Evolutionary conservation across 2,329 filamentous ascomycete genomes (phyloP).

Genomic region (Sporothrix variecibatus): DNA sequence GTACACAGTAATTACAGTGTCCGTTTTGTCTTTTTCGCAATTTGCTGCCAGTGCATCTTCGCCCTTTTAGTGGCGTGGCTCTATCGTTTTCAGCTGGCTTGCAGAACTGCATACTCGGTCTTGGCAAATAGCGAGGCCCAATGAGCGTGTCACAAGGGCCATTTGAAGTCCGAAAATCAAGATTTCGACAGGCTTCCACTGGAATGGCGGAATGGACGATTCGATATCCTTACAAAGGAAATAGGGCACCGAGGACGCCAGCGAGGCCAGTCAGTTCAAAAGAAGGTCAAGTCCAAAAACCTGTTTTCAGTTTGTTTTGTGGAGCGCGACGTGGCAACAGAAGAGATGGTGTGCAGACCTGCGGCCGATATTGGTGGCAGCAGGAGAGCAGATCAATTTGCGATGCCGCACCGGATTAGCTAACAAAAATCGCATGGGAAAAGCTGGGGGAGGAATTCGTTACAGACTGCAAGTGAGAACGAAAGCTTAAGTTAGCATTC

Average conservation of each 20-base stretch:
- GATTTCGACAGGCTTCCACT: not conserved
- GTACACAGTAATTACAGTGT: not conserved
- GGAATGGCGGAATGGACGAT: conserved; percentile 7
- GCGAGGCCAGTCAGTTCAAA: not conserved
- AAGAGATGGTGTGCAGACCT: not conserved
- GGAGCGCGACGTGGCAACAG: not conserved
- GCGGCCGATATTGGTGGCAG: not conserved
- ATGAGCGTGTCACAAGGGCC: not conserved
- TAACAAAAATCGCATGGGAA: not conserved
- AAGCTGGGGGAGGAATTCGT: not conserved
- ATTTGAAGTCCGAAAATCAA: not conserved
- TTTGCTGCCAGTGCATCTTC: not conserved
- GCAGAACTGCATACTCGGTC: not conserved
- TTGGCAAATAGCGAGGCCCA: not conserved
- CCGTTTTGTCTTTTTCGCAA: not conserved
- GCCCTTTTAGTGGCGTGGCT: not conserved
- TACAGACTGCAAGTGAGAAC: not conserved
- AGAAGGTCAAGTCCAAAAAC: not conserved
- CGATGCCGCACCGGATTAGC: not conserved
- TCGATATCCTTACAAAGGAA: not conserved
- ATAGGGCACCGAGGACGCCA: not conserved
- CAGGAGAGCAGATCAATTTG: not conserved
- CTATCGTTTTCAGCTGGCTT: not conserved
- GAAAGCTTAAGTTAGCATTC: not conserved
- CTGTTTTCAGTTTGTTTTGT: conserved; percentile 21